Conservation (phyloP, 805 yeast genomes). For the Maudiozyma pseudohumilis region DNA sequence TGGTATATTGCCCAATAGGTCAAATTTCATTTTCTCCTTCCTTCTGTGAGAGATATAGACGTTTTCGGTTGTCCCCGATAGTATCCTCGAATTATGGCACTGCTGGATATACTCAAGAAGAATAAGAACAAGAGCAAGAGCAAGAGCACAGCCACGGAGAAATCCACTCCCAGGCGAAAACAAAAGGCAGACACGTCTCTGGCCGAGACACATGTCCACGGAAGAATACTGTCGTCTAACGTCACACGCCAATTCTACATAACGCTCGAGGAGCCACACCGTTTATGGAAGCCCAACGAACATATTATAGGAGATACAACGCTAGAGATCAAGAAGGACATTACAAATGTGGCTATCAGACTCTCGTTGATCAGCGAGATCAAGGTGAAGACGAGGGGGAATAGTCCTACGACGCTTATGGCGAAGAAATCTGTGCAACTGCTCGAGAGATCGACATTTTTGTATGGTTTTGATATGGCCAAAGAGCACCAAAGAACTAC, state of each 20-base stretch:
- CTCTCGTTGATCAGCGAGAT: conserved; percentile 49
- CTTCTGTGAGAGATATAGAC: too few relatives aligned
- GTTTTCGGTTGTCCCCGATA: too few relatives aligned
- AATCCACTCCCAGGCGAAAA: too few relatives aligned
- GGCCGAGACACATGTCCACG: background rate
- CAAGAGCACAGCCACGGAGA: background rate
- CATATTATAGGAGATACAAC: conserved; percentile 55
- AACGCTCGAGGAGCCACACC: conserved; percentile 63
- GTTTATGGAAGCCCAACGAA: conserved; percentile 73
- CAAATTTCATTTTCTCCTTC: too few relatives aligned
- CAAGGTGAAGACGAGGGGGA: conserved; percentile 39
- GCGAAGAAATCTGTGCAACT: conserved; percentile 42
- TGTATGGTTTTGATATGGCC: conserved; percentile 38
- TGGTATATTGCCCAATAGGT: too few relatives aligned
- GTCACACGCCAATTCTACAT: conserved; percentile 31
- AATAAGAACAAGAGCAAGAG: background rate
- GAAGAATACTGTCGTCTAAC: background rate
- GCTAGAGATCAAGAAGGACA: conserved; percentile 44
- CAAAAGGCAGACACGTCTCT: too few relatives aligned
- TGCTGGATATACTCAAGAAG: background rate
- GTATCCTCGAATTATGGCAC: too few relatives aligned
- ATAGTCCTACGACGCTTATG: conserved; percentile 38
- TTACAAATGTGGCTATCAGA: conserved; percentile 39
- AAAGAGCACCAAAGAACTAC: too few relatives aligned
- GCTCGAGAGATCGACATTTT: conserved; percentile 48